These are phyloP conservation scores for Diplogelasinospora grovesii DNA, from an alignment of 495 filamentous ascomycete genomes.

Conservation along the genomic window DNA sequence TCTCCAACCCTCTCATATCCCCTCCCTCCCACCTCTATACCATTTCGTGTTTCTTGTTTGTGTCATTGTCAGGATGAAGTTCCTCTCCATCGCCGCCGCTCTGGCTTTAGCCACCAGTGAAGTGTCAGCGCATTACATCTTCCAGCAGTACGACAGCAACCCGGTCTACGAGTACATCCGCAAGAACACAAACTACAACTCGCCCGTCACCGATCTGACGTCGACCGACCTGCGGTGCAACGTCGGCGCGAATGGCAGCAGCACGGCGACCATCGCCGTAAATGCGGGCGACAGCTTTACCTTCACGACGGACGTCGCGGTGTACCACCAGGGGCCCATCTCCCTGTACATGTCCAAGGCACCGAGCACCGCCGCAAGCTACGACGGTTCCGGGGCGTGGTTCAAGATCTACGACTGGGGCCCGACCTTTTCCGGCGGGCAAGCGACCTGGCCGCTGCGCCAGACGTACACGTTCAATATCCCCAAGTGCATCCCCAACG, in stretches of 20 bases:
- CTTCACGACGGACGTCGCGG: slow-evolving; percentile 44
- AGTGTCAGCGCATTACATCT: slow-evolving; percentile 44
- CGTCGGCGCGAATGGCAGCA: slow-evolving; percentile 40
- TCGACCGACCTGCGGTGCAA: slow-evolving; percentile 55
- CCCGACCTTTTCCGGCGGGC: slow-evolving; percentile 29
- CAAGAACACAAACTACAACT: slow-evolving; percentile 53
- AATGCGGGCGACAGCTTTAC: slow-evolving; percentile 46
- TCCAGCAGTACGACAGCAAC: slow-evolving; percentile 42
- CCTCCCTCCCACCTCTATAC: no score
- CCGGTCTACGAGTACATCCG: slow-evolving; percentile 46
- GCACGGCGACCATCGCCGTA: slow-evolving; percentile 39
- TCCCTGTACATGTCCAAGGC: slow-evolving; percentile 51
- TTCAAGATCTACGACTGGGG: slow-evolving; percentile 52
- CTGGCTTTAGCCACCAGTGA: slow-evolving; percentile 32
- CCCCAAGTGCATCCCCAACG: slow-evolving; percentile 45
- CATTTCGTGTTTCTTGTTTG: no score
- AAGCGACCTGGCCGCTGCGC: slow-evolving; percentile 26
- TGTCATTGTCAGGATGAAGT: no score
- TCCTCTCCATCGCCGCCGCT: slow-evolving; percentile 23
- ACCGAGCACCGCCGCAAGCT: slow-evolving; percentile 32
- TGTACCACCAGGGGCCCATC: slow-evolving; percentile 56
- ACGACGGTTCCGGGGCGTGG: slow-evolving; percentile 48
- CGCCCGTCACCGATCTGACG: slow-evolving; percentile 49
- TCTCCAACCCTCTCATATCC: no score
- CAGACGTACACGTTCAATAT: slow-evolving; percentile 45